phyloP scores from a whole-genome alignment of 352 stramenopile species.

The Halophytophthora polymorphica region DNA sequence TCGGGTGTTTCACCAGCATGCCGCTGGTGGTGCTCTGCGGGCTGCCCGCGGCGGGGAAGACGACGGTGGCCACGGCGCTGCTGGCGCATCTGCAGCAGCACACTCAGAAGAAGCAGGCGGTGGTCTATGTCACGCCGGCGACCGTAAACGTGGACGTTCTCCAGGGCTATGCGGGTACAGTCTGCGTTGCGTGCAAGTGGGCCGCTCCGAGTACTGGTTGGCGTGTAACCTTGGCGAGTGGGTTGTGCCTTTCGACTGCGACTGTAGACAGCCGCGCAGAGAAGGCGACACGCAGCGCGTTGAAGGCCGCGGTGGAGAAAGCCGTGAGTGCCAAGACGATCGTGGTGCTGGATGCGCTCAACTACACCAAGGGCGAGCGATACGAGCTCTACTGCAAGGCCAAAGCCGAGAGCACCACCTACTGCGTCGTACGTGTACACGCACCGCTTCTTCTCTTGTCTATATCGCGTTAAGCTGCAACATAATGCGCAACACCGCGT shows the following conservation, averaged over 20 bases:
- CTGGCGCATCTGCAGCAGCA: conserved; percentile 39
- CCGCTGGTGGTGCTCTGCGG: conserved; percentile 75
- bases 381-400: conserved; percentile 95
- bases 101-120: conserved; percentile 28
- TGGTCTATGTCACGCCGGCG: conserved; percentile 58
- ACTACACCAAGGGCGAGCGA: conserved; percentile 95
- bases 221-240: not conserved
- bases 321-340: conserved; percentile 62
- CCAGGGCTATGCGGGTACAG: conserved; percentile 56
- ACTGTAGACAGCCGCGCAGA: conserved; percentile 51
- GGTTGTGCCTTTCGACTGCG: not conserved
- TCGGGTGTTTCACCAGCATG: too few species aligned
- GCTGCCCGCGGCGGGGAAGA: conserved; percentile 69
- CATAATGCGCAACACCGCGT: not conserved
- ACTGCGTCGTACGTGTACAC: conserved; percentile 68
- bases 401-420: conserved; percentile 86
- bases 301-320: conserved; percentile 65
- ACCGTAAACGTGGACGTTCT: conserved; percentile 58
- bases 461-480: not conserved
- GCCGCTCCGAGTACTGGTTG: not conserved
- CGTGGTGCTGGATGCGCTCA: conserved; percentile 91
- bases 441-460: not conserved
- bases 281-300: conserved; percentile 66
- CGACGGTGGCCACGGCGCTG: conserved; percentile 47
- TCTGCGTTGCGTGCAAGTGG: not conserved